Evolutionary conservation across 768 basidiomycete species (phyloP), one percentile per base, ranked within the genome.

Genomic region (Psilocybe azurescens): DNA sequence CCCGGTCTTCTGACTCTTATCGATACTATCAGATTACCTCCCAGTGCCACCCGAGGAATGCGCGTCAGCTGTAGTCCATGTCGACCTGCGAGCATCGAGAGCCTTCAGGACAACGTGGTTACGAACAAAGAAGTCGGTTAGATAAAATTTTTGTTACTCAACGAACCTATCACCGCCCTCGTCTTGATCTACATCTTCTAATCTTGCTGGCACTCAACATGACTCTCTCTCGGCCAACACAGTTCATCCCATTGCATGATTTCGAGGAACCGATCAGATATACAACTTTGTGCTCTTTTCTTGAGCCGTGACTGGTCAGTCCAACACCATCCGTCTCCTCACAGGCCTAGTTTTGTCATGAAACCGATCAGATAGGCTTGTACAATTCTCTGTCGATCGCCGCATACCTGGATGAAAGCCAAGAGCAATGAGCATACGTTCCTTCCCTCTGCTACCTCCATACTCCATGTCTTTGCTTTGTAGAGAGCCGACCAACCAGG

Each of bases 1-100:
- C 65, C 68, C 67, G 65, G 70, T 68, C 72, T 71, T 72, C 75
- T 76, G 74, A 76, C 74, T 74, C 77, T 74, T 74, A 78, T 79
- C 77, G 74, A 73, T 73, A 66, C 58, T 70, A 71, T 72, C 72
- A 71, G 77, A 76, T 73, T 66, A 62, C 70, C 60, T 54, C 60
- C 59, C 48, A 62, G 32, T 49, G 56, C 63, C 52, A 58, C 54
- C 63, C 70, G 64, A 54, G 65, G 61, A 65, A 67, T 64, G 52
- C 65, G 65, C 66, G 67, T 62, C 64, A 70, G 61, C 60, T 65
- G 62, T 55, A 54, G 68, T 63, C 68, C 73, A 74, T 73, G 65
- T 55, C 67, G 66, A 64, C 58, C 73, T 68, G 64, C 55, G 67
- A 74, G 75, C 75, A 77, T 77, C 65, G 62, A 62, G 66, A 18